Conservation (phyloP, 805 yeast species). For the Ogataea ganodermae region DNA sequence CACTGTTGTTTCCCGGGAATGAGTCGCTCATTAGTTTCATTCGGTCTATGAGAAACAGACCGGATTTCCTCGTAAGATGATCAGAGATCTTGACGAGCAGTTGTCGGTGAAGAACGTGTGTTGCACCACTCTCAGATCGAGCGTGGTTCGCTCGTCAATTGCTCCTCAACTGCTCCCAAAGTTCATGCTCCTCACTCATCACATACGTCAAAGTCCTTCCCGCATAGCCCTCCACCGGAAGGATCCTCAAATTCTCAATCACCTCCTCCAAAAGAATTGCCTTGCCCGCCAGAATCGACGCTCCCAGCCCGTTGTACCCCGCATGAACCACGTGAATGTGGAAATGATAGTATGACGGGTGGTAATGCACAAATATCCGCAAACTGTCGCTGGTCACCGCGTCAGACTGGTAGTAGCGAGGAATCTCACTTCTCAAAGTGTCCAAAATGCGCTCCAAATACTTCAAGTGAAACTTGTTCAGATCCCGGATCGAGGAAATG, state of each 20-base stretch:
- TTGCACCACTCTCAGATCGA: not conserved
- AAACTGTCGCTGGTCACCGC: conserved; percentile 56
- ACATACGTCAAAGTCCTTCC: conserved; percentile 62
- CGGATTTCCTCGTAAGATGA: no score
- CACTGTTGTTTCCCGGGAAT: no score
- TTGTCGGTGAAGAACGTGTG: no score
- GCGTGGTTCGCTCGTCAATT: conserved; percentile 26
- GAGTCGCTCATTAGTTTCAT: no score
- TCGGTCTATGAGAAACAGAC: no score
- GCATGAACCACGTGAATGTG: conserved; percentile 88
- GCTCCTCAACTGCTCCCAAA: conserved; percentile 54
- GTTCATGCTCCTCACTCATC: conserved; percentile 74
- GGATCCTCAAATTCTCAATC: conserved; percentile 63
- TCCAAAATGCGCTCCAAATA: conserved; percentile 53
- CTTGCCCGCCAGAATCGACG: conserved; percentile 72
- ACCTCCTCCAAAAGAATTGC: conserved; percentile 82
- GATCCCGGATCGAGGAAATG: conserved; percentile 74
- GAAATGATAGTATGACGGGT: conserved; percentile 94
- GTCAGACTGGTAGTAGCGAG: conserved; percentile 39
- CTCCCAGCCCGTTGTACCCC: conserved; percentile 65
- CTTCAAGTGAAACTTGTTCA: conserved; percentile 56
- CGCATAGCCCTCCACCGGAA: conserved; percentile 58
- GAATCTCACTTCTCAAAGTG: conserved; percentile 50
- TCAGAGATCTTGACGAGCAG: no score
- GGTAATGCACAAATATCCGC: conserved; percentile 85